Percentiles rank a stretch among this genome's conserved stretches.
These are phyloP conservation scores for Scalesia atractyloides DNA, from an alignment of 129 eudicot genomes.

Conservation along the genomic window DNA sequence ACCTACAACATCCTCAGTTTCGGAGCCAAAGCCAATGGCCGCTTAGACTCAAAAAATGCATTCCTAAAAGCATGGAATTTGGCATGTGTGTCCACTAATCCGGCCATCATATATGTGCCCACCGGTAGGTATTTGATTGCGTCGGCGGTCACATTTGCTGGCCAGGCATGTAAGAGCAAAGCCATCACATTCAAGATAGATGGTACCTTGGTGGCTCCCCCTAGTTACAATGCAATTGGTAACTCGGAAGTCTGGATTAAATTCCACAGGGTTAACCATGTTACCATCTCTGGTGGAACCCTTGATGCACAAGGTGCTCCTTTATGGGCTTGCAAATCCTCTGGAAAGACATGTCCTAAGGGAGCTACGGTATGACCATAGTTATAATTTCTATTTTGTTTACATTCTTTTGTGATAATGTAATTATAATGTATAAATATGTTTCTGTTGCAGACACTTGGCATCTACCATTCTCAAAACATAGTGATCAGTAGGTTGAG, in stretches of 20 bases:
- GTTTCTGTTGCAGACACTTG: slow-evolving; percentile 26
- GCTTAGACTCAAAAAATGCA: slow-evolving; percentile 36
- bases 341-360: slow-evolving; percentile 52
- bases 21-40: slow-evolving; percentile 43
- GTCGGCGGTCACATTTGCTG: slow-evolving; percentile 34
- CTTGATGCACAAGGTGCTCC: slow-evolving; percentile 56
- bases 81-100: slow-evolving; percentile 34
- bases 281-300: slow-evolving; percentile 59
- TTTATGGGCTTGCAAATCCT: slow-evolving; percentile 65
- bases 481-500: slow-evolving; percentile 46
- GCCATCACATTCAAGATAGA: slow-evolving; percentile 49
- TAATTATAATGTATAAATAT: not conserved
- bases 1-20: slow-evolving; percentile 30
- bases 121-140: slow-evolving; percentile 46
- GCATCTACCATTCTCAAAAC: slow-evolving; percentile 38
- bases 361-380: slow-evolving; percentile 51
- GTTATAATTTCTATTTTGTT: not conserved
- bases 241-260: slow-evolving; percentile 53
- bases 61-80: slow-evolving; percentile 40
- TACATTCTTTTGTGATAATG: not conserved
- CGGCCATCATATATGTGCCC: slow-evolving; percentile 51
- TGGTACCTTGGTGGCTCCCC: slow-evolving; percentile 68
- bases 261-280: slow-evolving; percentile 52
- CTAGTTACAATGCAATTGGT: slow-evolving; percentile 44
- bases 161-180: slow-evolving; percentile 46